These are phyloP conservation scores for Cercospora sp. DNA, from an alignment of 2,329 filamentous ascomycete genomes.

Conservation along the genomic window DNA sequence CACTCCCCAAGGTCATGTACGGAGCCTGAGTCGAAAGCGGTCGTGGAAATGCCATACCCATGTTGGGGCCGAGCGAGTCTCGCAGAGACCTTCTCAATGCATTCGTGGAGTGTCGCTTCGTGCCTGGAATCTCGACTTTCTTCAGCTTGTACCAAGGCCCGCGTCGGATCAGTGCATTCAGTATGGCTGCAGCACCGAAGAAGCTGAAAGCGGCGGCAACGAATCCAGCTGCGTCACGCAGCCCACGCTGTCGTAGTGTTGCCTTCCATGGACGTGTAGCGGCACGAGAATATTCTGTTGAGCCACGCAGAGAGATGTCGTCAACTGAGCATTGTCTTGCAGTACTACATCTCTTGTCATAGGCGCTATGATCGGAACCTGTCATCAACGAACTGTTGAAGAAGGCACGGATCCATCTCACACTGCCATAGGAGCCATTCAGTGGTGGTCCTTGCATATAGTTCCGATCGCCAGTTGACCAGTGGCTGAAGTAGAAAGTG, in stretches of 20 bases:
- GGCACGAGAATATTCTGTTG: constrained; percentile 25
- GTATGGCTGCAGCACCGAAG: constrained; percentile 31
- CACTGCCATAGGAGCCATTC: constrained; percentile 43
- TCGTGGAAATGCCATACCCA: constrained; percentile 11
- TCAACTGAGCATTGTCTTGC: constrained; percentile 32
- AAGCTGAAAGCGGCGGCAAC: constrained; percentile 33
- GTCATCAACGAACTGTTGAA: constrained; percentile 52
- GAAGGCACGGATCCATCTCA: constrained; percentile 52
- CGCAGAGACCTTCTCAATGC: constrained; percentile 25
- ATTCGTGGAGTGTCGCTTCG: constrained; percentile 19
- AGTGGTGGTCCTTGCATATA: constrained; percentile 49
- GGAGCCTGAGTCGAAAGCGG: constrained; percentile 7
- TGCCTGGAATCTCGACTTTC: constrained; percentile 25
- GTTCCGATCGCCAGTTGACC: constrained; percentile 49
- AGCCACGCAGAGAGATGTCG: constrained; percentile 32
- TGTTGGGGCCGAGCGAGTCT: constrained; percentile 18
- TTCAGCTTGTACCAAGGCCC: constrained; percentile 33
- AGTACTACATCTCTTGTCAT: constrained; percentile 20
- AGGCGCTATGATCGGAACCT: constrained; percentile 22
- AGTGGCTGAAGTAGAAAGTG: constrained; percentile 50
- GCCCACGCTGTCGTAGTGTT: constrained; percentile 13
- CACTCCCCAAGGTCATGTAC: constrained; percentile 1
- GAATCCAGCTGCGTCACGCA: constrained; percentile 31
- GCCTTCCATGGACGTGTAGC: constrained; percentile 26
- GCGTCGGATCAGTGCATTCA: constrained; percentile 34